Evolutionary conservation across 2,329 filamentous ascomycete species (phyloP).

Genomic region (Amauroascus verrucosus): DNA sequence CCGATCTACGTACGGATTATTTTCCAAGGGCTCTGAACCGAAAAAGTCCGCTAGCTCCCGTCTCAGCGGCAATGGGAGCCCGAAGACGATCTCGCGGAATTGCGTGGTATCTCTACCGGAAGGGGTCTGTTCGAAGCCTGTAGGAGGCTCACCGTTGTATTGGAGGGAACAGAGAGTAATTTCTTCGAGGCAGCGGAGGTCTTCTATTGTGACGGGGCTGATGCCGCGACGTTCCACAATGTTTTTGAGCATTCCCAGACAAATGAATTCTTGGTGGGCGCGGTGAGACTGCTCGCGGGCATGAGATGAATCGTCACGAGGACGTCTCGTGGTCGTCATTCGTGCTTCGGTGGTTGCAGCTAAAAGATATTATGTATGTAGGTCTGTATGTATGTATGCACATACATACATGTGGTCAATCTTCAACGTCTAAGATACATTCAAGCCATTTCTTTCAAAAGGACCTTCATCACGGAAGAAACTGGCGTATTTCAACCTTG

Average conservation of each 20-base stretch:
- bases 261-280: slow-evolving; percentile 8
- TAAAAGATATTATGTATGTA: no score
- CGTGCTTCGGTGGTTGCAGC: background rate
- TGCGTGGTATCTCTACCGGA: background rate
- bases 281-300: background rate
- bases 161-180: slow-evolving; percentile 1
- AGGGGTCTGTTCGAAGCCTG: background rate
- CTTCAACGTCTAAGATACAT: no score
- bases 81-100: background rate
- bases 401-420: background rate
- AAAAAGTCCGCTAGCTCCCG: slow-evolving; percentile 2
- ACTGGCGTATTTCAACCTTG: no score
- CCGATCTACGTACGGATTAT: slow-evolving; percentile 3
- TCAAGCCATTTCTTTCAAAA: no score
- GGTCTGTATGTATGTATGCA: background rate
- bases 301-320: background rate
- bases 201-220: background rate
- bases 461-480: background rate
- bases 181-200: slow-evolving; percentile 5
- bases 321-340: background rate
- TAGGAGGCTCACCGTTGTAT: background rate
- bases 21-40: background rate
- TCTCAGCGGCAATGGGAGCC: background rate
- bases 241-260: slow-evolving; percentile 10
- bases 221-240: slow-evolving; percentile 4